Evolutionary conservation across 345 rosid genomes (phyloP).

Genomic region (Dipteronia dyeriana): DNA sequence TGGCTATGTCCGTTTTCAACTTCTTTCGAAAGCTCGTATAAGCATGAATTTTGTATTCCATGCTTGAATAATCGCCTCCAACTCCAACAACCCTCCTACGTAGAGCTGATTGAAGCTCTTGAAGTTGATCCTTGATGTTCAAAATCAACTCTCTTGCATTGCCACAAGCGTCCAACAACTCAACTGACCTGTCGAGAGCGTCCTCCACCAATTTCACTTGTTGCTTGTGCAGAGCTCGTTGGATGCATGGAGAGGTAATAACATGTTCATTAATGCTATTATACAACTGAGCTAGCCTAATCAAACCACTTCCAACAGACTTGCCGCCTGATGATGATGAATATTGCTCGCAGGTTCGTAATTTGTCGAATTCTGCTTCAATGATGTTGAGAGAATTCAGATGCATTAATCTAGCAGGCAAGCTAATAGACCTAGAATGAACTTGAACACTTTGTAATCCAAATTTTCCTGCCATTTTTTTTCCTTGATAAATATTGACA

Average conservation of each 20-base stretch:
- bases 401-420: slow-evolving; percentile 41
- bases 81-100: slow-evolving; percentile 37
- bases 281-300: slow-evolving; percentile 40
- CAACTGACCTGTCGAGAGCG: slow-evolving; percentile 42
- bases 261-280: slow-evolving; percentile 34
- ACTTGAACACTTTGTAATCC: slow-evolving; percentile 19
- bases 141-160: slow-evolving; percentile 38
- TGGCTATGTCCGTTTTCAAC: slow-evolving; percentile 45
- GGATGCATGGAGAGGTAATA: slow-evolving; percentile 34
- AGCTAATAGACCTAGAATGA: slow-evolving; percentile 45
- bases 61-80: slow-evolving; percentile 28
- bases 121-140: slow-evolving; percentile 42
- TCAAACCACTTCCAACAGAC: slow-evolving; percentile 32
- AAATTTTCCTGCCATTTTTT: slow-evolving; percentile 19
- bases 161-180: slow-evolving; percentile 41
- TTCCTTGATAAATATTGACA: background rate
- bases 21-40: slow-evolving; percentile 63
- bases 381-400: slow-evolving; percentile 31
- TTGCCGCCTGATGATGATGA: slow-evolving; percentile 11
- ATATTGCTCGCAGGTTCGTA: slow-evolving; percentile 19
- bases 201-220: slow-evolving; percentile 30
- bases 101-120: slow-evolving; percentile 40
- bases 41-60: slow-evolving; percentile 37
- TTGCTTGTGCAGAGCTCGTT: slow-evolving; percentile 28
- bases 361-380: slow-evolving; percentile 28